These are phyloP conservation scores for Apiotrichum domesticum DNA, from an alignment of 1,284 basidiomycete genomes.

Conservation along the genomic window DNA sequence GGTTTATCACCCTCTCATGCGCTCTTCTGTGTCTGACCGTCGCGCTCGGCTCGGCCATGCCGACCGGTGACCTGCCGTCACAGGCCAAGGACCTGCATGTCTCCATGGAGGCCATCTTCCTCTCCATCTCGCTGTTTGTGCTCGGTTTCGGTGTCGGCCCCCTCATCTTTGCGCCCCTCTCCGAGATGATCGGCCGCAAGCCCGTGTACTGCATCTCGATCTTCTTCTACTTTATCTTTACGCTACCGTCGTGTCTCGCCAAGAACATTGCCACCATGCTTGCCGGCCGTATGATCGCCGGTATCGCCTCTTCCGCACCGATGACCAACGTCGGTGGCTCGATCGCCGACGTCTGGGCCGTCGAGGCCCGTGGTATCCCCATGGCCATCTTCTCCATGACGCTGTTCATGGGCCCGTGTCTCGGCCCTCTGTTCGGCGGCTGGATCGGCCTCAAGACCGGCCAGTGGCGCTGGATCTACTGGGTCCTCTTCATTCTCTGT, in stretches of 20 bases:
- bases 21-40: slow-evolving; percentile 34
- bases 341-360: slow-evolving; percentile 49
- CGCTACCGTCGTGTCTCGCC: slow-evolving; percentile 48
- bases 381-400: slow-evolving; percentile 47
- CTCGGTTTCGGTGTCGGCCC: slow-evolving; percentile 49
- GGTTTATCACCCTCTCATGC: slow-evolving; percentile 29
- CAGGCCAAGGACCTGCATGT: slow-evolving; percentile 42
- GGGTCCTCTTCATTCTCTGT: slow-evolving; percentile 44
- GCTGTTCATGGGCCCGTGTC: slow-evolving; percentile 46
- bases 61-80: slow-evolving; percentile 45
- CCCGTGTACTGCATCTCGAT: slow-evolving; percentile 47
- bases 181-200: slow-evolving; percentile 42
- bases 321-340: slow-evolving; percentile 50
- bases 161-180: slow-evolving; percentile 43
- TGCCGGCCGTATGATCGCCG: slow-evolving; percentile 49
- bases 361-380: slow-evolving; percentile 46
- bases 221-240: slow-evolving; percentile 48
- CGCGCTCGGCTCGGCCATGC: slow-evolving; percentile 48
- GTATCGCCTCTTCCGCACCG: slow-evolving; percentile 47
- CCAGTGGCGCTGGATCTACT: slow-evolving; percentile 50
- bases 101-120: slow-evolving; percentile 44
- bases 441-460: slow-evolving; percentile 39
- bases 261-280: slow-evolving; percentile 49
- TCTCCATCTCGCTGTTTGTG: slow-evolving; percentile 49
- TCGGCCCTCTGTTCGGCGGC: slow-evolving; percentile 45